Conservation (phyloP, 306 rosid genomes). For the Pueraria montana region DNA sequence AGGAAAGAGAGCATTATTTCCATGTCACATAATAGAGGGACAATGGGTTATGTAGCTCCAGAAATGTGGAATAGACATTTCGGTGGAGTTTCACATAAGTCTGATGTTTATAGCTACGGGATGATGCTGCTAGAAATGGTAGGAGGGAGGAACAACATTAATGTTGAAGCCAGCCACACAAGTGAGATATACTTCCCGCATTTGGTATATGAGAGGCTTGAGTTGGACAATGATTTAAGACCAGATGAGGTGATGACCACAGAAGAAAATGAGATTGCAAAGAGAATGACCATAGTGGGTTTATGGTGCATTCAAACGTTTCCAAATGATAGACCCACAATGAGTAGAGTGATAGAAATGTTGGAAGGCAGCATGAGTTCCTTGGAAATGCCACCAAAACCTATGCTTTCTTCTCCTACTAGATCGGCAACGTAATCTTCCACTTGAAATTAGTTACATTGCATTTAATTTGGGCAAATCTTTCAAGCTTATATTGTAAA, state of each 20-base stretch:
- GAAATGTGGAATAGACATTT: background rate
- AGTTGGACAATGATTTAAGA: background rate
- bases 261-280: slow-evolving; percentile 48
- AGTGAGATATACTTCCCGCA: slow-evolving; percentile 11
- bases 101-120: background rate
- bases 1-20: background rate
- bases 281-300: slow-evolving; percentile 22
- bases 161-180: background rate
- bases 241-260: background rate
- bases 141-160: background rate
- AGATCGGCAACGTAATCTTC: background rate
- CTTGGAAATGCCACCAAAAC: slow-evolving; percentile 47
- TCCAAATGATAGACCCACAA: slow-evolving; percentile 49
- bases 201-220: background rate
- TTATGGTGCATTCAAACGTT: slow-evolving; percentile 56
- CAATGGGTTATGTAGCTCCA: slow-evolving; percentile 6
- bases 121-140: slow-evolving; percentile 16
- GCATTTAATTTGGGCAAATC: background rate
- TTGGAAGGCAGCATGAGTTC: slow-evolving; percentile 47
- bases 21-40: background rate
- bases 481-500: background rate
- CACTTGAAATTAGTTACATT: background rate
- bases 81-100: background rate
- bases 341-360: slow-evolving; percentile 55
- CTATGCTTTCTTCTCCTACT: slow-evolving; percentile 44